A percentile compares a stretch with the other conserved stretches of the same genome.
Evolutionary conservation across 257 asterid genomes (phyloP).

Genomic region (Craterostigma plantagineum): DNA sequence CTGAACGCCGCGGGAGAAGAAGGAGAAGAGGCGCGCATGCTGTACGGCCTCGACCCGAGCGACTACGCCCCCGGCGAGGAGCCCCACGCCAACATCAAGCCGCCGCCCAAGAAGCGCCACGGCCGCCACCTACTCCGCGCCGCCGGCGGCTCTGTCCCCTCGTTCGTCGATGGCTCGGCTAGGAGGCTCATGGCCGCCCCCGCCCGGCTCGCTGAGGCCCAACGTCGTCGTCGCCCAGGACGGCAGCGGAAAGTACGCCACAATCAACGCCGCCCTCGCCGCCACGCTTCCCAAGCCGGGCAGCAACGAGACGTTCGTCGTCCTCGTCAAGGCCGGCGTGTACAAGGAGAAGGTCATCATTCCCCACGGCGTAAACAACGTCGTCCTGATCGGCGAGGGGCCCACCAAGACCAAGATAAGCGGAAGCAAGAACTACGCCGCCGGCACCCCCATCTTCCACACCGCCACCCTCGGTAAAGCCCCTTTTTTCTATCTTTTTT

Average conservation of each 20-base stretch:
- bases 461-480: constrained; percentile 34
- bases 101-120: too few species aligned
- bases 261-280: constrained; percentile 28
- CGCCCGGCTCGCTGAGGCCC: constrained; percentile 11
- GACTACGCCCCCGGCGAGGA: too few species aligned
- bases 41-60: too few species aligned
- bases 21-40: not conserved
- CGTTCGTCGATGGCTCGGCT: constrained; percentile 6
- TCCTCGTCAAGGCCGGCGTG: constrained; percentile 39
- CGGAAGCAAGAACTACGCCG: constrained; percentile 22
- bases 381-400: constrained; percentile 49
- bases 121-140: too few species aligned
- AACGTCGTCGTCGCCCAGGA: constrained; percentile 43
- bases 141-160: not conserved
- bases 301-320: constrained; percentile 13
- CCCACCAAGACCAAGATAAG: constrained; percentile 34
- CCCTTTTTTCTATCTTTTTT: too few species aligned
- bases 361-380: constrained; percentile 19
- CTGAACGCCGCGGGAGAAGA: not conserved
- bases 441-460: constrained; percentile 24
- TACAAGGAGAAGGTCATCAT: constrained; percentile 33
- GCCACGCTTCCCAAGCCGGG: constrained; percentile 16
- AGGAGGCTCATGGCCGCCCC: constrained; percentile 23
- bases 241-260: constrained; percentile 39
- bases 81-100: too few species aligned